Evolutionary conservation across 2,329 filamentous ascomycete species (phyloP), one percentile per base, ranked within the genome.

Genomic region (Colletotrichum sp.): DNA sequence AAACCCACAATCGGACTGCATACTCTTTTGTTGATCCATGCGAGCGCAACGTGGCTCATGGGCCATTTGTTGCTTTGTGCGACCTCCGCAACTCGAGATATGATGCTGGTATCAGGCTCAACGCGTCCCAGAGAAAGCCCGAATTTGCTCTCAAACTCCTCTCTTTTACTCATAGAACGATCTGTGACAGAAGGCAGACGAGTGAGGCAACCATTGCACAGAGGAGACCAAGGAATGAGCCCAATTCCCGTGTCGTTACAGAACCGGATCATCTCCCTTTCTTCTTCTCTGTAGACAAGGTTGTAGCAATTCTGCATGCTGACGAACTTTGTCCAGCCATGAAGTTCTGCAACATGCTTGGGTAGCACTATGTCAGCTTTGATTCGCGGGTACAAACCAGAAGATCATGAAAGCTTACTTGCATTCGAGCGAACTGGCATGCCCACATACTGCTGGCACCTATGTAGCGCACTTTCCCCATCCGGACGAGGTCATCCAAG

Each of bases 41-140:
- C 91, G 71, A 92, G 86, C 2, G 91, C 89, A 28, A 94, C 89
- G 70, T 93, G 89, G 56, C 90, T 89, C 89, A 94, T 94, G 77
- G 87, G 90, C 80, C 89, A 87, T 1, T 85, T 88, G 76, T 88
- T 88, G 82, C 91, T 89, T 75, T 86, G 83, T 0, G 91, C 90
- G 13, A 93, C 77, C 80, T 93, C 88, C 81, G 92, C 87, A 3
- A 84, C 78, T 12, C 81, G 64, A 74, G 80, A 70, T 43, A 84
- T 78, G 61, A 85, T 80, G 34, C 24, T 15, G 15, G 32, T 16
- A 4, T 62, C 56, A 26, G 32, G 16, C 9, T 48, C 67, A 10
- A 18, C 26, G 12, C 43, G 43, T 3, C 43, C 43, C 5, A 70
- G 36, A 6, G 56, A 6, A 32, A 24, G 24, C 1, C 55, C 36